Evolutionary conservation across 2,329 filamentous ascomycete genomes (phyloP), one percentile per base, ranked within the genome.

Genomic region (Aureobasidium uvarum): DNA sequence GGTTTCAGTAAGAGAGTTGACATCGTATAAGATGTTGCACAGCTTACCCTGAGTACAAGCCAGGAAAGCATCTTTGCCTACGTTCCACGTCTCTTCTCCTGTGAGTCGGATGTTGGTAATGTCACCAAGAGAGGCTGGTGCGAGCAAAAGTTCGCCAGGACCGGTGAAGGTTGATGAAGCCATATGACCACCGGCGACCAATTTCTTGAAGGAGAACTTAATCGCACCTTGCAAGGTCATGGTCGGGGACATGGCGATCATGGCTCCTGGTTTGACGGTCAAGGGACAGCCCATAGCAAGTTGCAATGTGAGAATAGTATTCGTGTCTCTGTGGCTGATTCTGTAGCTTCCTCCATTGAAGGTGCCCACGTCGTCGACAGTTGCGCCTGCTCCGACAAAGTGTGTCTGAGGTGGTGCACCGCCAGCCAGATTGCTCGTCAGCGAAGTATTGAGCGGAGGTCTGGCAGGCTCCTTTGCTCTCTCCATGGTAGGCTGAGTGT

Each of bases 261-360:
- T 95, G 65, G 87, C 85, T 16, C 93, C 91, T 20, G 95, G 92
- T 74, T 91, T 95, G 2, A 87, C 91, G 25, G 81, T 83, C 60
- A 98, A 77, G 0, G 94, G 94, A 72, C 91, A 96, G 2, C 92
- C 92, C 75, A 95, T 89, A 14, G 94, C 94, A 52, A 98, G 79
- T 76, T 97, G 94, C 25, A 97, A 78, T 0, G 93, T 98, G 68
- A 97, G 77, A 70, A 97, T 89, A 0, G 90, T 92, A 76, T 98
- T 99, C 66, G 86, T 89, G 76, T 97, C 92, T 25, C 95, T 85
- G 74, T 99, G 95, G 72, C 91, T 95, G 74, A 98, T 92, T 50
- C 95, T 85, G 75, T 94, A 99, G 73, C 90, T 94, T 14, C 95
- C 95, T 18, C 95, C 95, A 74, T 98, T 98, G 81, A 98, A 99